Conservation (phyloP, 257 asterid species). For the Fraxinus anomala region DNA sequence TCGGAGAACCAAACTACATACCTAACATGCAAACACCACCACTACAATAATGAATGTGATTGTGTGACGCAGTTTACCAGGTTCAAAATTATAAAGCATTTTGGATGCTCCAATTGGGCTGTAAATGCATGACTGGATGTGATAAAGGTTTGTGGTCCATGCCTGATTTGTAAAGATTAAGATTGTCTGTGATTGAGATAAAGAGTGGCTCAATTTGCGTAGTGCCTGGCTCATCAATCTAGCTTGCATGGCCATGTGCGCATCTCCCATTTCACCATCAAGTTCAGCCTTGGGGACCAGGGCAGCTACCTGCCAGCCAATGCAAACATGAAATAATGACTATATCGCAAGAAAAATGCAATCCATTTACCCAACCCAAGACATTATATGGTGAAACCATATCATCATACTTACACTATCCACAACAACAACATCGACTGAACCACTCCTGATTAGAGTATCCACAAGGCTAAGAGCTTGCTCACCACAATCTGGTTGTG, state of each 20-base stretch:
- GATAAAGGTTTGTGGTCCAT: constrained; percentile 19
- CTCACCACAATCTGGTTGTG: constrained; percentile 98
- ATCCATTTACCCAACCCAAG: constrained; percentile 20
- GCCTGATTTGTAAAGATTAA: constrained; percentile 94
- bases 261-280: constrained; percentile 99
- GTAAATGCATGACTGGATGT: not conserved
- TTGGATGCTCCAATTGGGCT: not conserved
- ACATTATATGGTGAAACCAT: constrained; percentile 17
- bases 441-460: constrained; percentile 97
- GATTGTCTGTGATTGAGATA: constrained; percentile 88
- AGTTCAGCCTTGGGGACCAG: constrained; percentile 95
- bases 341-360: constrained; percentile 12
- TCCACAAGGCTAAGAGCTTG: constrained; percentile 98
- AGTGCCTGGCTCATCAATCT: constrained; percentile 99
- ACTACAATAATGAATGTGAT: not conserved
- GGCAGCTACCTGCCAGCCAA: constrained; percentile 82
- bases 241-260: constrained; percentile 99
- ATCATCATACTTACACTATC: constrained; percentile 77
- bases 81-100: not conserved
- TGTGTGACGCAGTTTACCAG: not conserved
- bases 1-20: not conserved
- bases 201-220: constrained; percentile 91
- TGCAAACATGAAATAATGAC: constrained; percentile 2
- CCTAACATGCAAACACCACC: not conserved
- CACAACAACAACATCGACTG: constrained; percentile 96